Base-by-base conservation (phyloP, 2,329 filamentous ascomycete species). In the Tolypocladium endophyticum region DNA sequence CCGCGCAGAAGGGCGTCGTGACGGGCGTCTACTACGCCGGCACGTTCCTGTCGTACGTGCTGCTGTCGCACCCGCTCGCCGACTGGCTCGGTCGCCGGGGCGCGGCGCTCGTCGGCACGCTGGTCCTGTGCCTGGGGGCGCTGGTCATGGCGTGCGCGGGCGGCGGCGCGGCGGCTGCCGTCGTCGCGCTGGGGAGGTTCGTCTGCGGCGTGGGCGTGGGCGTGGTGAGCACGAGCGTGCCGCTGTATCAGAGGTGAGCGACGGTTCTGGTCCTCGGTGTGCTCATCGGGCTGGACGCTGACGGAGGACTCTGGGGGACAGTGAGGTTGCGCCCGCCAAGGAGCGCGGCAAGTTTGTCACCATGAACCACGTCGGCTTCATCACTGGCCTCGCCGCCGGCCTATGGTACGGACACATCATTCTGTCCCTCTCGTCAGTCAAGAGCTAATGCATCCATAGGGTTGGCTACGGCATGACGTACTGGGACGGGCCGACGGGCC, bases 11-110 rank as follows among this genome's bases (percentile, higher is more conserved):
- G 57, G 82, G 82, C 9, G 68, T 81, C 45, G 78, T 85, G 65
- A 83, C 81, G 1, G 79, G 76, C 47, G 77, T 83, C 39, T 85
- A 85, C 72, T 85, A 85, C 64, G 67, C 81, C 20, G 82, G 82
- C 53, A 83, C 82, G 5, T 81, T 80, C 73, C 58, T 75, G 20
- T 81, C 79, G 64, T 84, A 84, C 66, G 64, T 84, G 3, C 78
- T 84, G 62, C 58, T 85, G 25, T 79, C 82, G 0, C 80, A 82
- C 55, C 76, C 76, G 2, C 70, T 76, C 2, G 79, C 78, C 39
- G 82, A 85, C 66, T 67, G 67, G 16, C 69, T 82, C 9, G 82
- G 82, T 11, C 75, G 82, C 12, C 75, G 81, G 59, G 74, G 77
- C 62, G 80, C 81, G 4, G 80, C 80, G 12, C 66, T 82, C 3